Base-by-base conservation (phyloP, 495 filamentous ascomycete genomes). In the Xylaria curta region DNA sequence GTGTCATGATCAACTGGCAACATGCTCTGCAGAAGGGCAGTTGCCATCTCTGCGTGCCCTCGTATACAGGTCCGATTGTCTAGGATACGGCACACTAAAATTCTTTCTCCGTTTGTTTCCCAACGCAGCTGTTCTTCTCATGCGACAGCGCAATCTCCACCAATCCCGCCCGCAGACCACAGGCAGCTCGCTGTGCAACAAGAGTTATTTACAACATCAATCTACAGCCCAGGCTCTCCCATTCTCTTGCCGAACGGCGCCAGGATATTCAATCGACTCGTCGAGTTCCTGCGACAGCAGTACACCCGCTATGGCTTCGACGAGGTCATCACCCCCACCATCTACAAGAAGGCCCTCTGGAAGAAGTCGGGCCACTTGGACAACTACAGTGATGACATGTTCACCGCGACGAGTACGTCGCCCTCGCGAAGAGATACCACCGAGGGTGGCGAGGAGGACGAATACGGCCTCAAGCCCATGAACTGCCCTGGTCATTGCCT, bases 311-410 rank as follows among this genome's bases (percentile, higher is more conserved):
- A 94, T 82, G 95, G 94, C 66, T 97, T 97, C 82, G 86, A 93
- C 70, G 95, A 98, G 80, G 95, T 98, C 70, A 87, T 97, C 69
- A 97, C 94, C 3, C 95, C 95, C 3, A 97, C 91, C 38, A 97
- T 98, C 72, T 98, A 97, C 86, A 98, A 97, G 81, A 91, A 91
- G 76, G 90, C 92, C 1, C 83, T 98, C 63, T 98, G 95, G 95
- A 89, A 93, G 76, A 90, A 89, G 63, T 96, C 93, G 4, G 95
- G 95, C 3, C 95, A 98, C 75, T 93, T 95, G 89, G 91, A 95
- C 46, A 97, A 97, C 79, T 98, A 97, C 81, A 91, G 92, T 73
- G 91, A 97, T 77, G 94, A 97, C 76, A 98, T 98, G 95, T 98
- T 94, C 83, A 90, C 92, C 68, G 95, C 97, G 36, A 91, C 88